Percentiles rank a stretch among this genome's conserved stretches.
phyloP scores from a whole-genome alignment of 495 filamentous ascomycete species.

The Antarctomyces pellizariae region DNA sequence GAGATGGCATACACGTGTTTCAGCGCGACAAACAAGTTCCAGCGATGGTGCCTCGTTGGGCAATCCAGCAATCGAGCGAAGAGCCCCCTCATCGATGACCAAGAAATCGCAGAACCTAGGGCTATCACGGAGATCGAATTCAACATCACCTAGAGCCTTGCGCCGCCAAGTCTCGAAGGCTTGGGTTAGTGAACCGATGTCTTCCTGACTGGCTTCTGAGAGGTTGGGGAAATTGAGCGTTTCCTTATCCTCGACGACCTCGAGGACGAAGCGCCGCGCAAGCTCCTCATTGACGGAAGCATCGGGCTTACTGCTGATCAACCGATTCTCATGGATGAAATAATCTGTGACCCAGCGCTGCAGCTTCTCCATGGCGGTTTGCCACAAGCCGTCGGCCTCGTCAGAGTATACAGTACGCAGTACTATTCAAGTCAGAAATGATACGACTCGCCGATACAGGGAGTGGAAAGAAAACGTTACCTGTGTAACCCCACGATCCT shows the following conservation, averaged over 20 bases:
- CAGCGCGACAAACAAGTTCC: constrained; percentile 1
- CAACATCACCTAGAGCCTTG: constrained; percentile 1
- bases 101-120: constrained; percentile 1
- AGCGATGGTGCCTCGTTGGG: constrained; percentile 1
- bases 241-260: constrained; percentile 1
- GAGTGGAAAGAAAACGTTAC: no score
- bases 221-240: constrained; percentile 1
- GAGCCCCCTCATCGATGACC: constrained; percentile 1
- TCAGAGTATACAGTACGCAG: constrained; percentile 1
- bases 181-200: constrained; percentile 1
- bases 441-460: constrained; percentile 1
- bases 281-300: constrained; percentile 1
- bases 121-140: constrained; percentile 1
- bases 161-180: constrained; percentile 1
- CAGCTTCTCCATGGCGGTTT: constrained; percentile 1
- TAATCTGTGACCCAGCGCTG: constrained; percentile 1
- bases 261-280: constrained; percentile 1
- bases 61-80: constrained; percentile 1
- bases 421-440: constrained; percentile 1
- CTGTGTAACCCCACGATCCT: no score
- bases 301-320: constrained; percentile 1
- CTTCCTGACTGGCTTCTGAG: constrained; percentile 1
- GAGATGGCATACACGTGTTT: no score
- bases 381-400: constrained; percentile 1
- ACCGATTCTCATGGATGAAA: constrained; percentile 1